Conservation (phyloP, 2,329 filamentous ascomycete species). For the Incumbomyces delicatus region DNA sequence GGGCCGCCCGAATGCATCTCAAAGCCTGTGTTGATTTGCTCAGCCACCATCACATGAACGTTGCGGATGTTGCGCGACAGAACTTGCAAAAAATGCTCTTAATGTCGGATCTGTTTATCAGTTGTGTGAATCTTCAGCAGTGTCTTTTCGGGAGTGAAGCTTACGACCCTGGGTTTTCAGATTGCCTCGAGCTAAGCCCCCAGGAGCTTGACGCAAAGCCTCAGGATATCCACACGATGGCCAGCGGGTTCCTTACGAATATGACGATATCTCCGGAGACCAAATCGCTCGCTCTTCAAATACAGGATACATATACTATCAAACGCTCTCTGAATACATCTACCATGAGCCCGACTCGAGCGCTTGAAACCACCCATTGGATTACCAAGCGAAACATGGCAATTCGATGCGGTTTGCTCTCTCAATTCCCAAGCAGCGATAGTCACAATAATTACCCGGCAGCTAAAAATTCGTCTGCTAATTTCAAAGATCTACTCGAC, state of each 20-base stretch:
- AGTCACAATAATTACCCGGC: not conserved
- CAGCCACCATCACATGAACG: not conserved
- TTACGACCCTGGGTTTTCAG: conserved; percentile 5
- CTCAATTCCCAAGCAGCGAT: not conserved
- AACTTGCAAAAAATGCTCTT: conserved; percentile 8
- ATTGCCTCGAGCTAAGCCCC: not conserved
- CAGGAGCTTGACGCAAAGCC: not conserved
- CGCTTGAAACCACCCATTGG: conserved; percentile 8
- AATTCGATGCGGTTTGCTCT: conserved; percentile 7
- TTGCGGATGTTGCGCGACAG: not conserved
- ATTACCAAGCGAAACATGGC: conserved; percentile 10
- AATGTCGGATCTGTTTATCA: conserved; percentile 8
- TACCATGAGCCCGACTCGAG: conserved; percentile 3
- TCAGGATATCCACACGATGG: not conserved
- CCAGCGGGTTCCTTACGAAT: not conserved
- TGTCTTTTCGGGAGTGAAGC: conserved; percentile 1
- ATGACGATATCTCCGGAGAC: not conserved
- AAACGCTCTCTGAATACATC: conserved; percentile 1
- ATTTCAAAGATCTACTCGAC: not conserved
- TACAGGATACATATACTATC: conserved; percentile 2
- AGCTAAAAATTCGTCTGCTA: not conserved
- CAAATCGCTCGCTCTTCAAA: not conserved
- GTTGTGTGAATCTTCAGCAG: conserved; percentile 6
- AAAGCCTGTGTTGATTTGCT: conserved; percentile 7
- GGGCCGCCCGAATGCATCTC: conserved; percentile 6